Evolutionary conservation across 352 stramenopile species (phyloP), one percentile per base, ranked within the genome.

Genomic region (Globisporangium mamillatum): DNA sequence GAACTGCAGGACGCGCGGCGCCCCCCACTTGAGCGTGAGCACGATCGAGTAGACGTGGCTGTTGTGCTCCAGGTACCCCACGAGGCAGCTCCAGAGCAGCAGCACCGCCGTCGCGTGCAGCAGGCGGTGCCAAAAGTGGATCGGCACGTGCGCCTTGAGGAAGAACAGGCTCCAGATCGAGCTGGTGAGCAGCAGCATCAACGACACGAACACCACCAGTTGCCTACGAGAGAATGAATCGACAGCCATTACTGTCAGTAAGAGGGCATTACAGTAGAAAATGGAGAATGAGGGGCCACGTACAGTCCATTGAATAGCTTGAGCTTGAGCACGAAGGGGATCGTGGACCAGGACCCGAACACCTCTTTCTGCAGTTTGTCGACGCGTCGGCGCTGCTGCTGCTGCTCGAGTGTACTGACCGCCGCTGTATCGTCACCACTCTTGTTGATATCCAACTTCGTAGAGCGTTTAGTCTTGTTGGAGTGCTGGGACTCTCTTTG

Each of bases 21-120:
- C 74, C 8, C 83, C 84, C 83, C 78, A 92, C 38, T 83, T 81
- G 64, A 97, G 79, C 53, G 91, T 97, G 20, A 97, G 69, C n/a
- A 97, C 89, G 54, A 97, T 93, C 58, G 86, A 95, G 74, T 96
- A 97, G 59, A 96, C 87, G 64, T 90, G 75, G 41, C 76, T 79
- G 46, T 95, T 94, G 81, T 97, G 89, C 65, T 95, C 86, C 41
- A 97, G 69, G 59, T 96, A 97, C 46, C 90, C 87, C 24, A 97
- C 86, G 4, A 93, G 72, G 25, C 78, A 84, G 66, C 85, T 83
- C 88, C 91, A 97, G 24, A 97, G 79, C 55, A 96, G 63, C 41
- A 94, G 68, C 56, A 92, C 66, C 6, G 87, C 90, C 14, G 74
- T 81, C 32, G 74, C 87, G 69, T 94, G 85, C 16, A 94, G 53